A percentile compares a stretch with the other conserved stretches of the same genome.
Evolutionary conservation across 192 early-diverging fungal species (phyloP).

Genomic region (Globomyces pollinis-pini): DNA sequence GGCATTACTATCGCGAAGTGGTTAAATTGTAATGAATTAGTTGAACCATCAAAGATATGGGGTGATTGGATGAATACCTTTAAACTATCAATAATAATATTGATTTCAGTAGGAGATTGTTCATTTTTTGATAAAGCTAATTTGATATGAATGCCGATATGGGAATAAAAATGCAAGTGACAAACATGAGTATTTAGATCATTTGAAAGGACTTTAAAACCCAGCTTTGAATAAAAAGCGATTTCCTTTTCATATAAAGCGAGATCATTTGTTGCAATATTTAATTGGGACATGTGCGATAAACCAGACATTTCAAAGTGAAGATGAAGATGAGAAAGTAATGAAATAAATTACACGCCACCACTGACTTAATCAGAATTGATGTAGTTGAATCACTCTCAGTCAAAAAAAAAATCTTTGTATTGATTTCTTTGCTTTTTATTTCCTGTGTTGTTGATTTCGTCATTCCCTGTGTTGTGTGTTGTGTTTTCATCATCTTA

Average conservation of each 20-base stretch:
- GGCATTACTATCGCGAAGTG: not conserved
- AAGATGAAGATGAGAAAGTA: not conserved
- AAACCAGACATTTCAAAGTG: not conserved
- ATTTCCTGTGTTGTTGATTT: no score
- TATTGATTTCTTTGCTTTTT: no score
- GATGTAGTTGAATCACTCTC: no score
- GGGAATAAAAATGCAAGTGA: constrained; percentile 56
- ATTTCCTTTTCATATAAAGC: constrained; percentile 28
- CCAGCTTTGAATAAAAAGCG: constrained; percentile 49
- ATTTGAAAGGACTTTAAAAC: constrained; percentile 50
- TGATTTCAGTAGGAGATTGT: no score
- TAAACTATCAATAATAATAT: constrained; percentile 9
- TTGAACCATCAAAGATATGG: not conserved
- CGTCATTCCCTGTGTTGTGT: no score
- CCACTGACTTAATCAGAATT: no score
- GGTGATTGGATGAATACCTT: constrained; percentile 2
- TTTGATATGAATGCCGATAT: constrained; percentile 7
- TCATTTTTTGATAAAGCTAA: no score
- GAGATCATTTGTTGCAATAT: not conserved
- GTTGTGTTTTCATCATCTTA: no score
- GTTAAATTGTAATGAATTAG: constrained; percentile 1
- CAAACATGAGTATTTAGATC: constrained; percentile 20
- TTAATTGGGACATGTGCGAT: not conserved
- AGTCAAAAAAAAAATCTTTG: no score
- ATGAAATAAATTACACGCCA: not conserved